Base-by-base conservation (phyloP, 192 early-diverging fungal genomes). In the Entomortierella chlamydospora region DNA sequence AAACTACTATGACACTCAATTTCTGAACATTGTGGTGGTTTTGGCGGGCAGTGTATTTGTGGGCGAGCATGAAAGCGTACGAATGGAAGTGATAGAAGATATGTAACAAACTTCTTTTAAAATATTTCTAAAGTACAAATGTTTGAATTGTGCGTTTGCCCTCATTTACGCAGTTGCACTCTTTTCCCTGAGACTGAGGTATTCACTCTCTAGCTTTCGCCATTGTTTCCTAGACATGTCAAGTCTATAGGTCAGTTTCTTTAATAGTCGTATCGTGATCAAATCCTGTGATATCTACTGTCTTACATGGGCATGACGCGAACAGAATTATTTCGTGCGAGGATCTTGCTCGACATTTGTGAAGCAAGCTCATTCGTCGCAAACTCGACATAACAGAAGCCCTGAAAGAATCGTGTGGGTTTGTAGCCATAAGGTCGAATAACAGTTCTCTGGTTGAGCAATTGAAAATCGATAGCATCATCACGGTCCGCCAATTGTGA, bases 231-330 rank as follows among this genome's bases (percentile, higher is more conserved):
- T 74, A 57, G 2, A 43, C 2, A 43, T 37, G 34, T 37, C 10
- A 37, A 37, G 10, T 10, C 10, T 37, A 10, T 37, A 10, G 10
- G 34, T 37, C 10, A 37, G 5, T 37, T 10, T 8, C 4, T 12
- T n/a, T n/a, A n/a, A n/a, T n/a, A n/a, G n/a, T n/a, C n/a, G n/a
- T n/a, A n/a, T n/a, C n/a, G n/a, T n/a, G n/a, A n/a, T n/a, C n/a
- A n/a, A n/a, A n/a, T n/a, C n/a, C n/a, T n/a, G n/a, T n/a, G n/a
- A n/a, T n/a, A n/a, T n/a, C n/a, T n/a, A n/a, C n/a, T 22, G 4
- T 20, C 68, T 39, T 79, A 79, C 76, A 79, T 79, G 18, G 76
- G 76, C 76, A 79, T 79, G 20, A 79, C 76, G 7, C 76, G 76
- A 10, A 79, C 76, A 53, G 61, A 59, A 31, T 79, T 79, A 57